Conservation (phyloP, 2,329 filamentous ascomycete genomes). For the Epichloe hybrida region DNA sequence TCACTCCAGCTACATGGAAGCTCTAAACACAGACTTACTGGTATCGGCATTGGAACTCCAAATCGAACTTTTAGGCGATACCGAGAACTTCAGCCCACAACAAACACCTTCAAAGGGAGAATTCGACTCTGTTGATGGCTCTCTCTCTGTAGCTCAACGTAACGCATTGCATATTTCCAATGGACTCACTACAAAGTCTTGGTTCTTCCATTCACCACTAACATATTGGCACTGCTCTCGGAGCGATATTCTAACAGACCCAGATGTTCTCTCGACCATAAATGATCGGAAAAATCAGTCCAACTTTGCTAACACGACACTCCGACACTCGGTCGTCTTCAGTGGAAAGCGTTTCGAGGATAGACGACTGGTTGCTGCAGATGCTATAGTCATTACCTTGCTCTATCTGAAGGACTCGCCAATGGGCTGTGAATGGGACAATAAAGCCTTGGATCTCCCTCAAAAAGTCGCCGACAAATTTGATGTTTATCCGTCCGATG, state of each 20-base stretch:
- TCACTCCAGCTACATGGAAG: constrained; percentile 68
- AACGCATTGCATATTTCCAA: constrained; percentile 46
- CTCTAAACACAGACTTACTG: constrained; percentile 52
- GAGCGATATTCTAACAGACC: constrained; percentile 43
- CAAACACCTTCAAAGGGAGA: constrained; percentile 15
- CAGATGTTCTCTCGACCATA: constrained; percentile 53
- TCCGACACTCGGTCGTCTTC: constrained; percentile 68
- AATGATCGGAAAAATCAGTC: constrained; percentile 48
- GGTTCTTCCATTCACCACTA: constrained; percentile 73
- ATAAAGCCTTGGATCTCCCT: constrained; percentile 37
- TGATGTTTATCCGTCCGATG: constrained; percentile 50
- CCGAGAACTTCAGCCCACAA: constrained; percentile 41
- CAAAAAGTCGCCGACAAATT: constrained; percentile 38
- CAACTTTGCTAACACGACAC: constrained; percentile 58
- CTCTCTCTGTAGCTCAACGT: constrained; percentile 28
- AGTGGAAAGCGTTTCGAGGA: constrained; percentile 65
- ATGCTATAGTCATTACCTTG: constrained; percentile 66
- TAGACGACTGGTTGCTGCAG: constrained; percentile 53
- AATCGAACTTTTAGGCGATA: constrained; percentile 51
- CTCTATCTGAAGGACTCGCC: constrained; percentile 54
- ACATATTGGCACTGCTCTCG: constrained; percentile 66
- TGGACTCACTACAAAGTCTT: constrained; percentile 47
- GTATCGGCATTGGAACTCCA: constrained; percentile 56
- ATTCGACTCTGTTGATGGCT: constrained; percentile 15
- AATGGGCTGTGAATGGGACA: constrained; percentile 52